These are phyloP conservation scores for Helichrysum umbraculigerum DNA, from an alignment of 129 eudicot genomes.

Conservation along the genomic window DNA sequence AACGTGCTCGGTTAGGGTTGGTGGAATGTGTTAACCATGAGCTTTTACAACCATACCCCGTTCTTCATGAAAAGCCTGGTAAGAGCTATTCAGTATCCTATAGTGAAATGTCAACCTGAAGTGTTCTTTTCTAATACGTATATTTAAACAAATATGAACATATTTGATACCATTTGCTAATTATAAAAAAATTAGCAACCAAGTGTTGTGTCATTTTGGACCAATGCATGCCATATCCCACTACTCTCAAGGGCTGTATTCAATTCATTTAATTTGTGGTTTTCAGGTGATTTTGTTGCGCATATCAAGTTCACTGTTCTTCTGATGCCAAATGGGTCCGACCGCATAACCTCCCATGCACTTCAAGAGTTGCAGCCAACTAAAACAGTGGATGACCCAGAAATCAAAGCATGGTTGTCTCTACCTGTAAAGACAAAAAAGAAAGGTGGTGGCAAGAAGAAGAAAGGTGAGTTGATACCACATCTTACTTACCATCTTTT, in stretches of 20 bases:
- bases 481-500: not conserved
- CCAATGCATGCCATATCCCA: too few species aligned
- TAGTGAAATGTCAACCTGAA: too few species aligned
- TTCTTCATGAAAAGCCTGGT: conserved; percentile 95
- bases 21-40: conserved; percentile 97
- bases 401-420: conserved; percentile 11
- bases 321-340: conserved; percentile 7
- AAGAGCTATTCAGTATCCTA: not conserved
- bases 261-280: not conserved
- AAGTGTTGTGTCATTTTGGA: too few species aligned
- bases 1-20: conserved; percentile 26
- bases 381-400: not conserved
- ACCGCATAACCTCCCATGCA: conserved; percentile 1
- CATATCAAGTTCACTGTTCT: conserved; percentile 2
- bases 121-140: too few species aligned
- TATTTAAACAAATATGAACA: too few species aligned
- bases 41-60: conserved; percentile 94
- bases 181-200: too few species aligned
- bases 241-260: too few species aligned
- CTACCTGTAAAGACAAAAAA: conserved; percentile 7
- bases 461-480: conserved; percentile 59
- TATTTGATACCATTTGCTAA: not conserved
- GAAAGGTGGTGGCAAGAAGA: conserved; percentile 84
- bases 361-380: not conserved
- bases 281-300: conserved; percentile 1